These are phyloP conservation scores for Suillus cothurnatus DNA, from an alignment of 768 basidiomycete genomes.

Conservation along the genomic window DNA sequence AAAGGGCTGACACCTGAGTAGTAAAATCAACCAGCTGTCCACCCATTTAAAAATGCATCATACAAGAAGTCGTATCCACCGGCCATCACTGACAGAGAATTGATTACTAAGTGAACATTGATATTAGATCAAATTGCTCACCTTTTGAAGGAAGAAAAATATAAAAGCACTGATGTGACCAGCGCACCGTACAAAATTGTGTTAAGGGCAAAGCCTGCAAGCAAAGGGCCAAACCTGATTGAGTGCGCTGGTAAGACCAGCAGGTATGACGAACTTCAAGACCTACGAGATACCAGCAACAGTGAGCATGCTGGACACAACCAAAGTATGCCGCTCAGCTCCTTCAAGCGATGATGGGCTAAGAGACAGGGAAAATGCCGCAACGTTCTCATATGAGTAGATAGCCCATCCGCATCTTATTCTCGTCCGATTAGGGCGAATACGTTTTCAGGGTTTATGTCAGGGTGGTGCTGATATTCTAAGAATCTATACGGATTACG, in stretches of 20 bases:
- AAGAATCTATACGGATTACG: slow-evolving; percentile 13
- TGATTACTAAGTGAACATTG: neutral
- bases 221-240: slow-evolving; percentile 36
- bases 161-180: slow-evolving; percentile 36
- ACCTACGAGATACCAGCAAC: slow-evolving; percentile 27
- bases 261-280: neutral
- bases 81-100: slow-evolving; percentile 16
- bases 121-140: slow-evolving; percentile 6
- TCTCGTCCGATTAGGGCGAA: slow-evolving; percentile 15
- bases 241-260: neutral
- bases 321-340: slow-evolving; percentile 10
- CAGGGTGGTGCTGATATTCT: slow-evolving; percentile 8
- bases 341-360: slow-evolving; percentile 13
- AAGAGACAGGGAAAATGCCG: slow-evolving; percentile 13
- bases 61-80: slow-evolving; percentile 29
- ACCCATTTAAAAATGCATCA: neutral
- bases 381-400: slow-evolving; percentile 1
- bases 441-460: slow-evolving; percentile 26
- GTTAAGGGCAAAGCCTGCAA: slow-evolving; percentile 38
- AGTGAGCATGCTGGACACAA: slow-evolving; percentile 19
- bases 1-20: slow-evolving; percentile 21
- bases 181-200: slow-evolving; percentile 37
- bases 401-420: slow-evolving; percentile 16
- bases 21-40: neutral
- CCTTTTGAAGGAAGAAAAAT: slow-evolving; percentile 31